These are phyloP conservation scores for Nectriaceae sp. DNA, from an alignment of 2,329 filamentous ascomycete genomes.

Conservation along the genomic window DNA sequence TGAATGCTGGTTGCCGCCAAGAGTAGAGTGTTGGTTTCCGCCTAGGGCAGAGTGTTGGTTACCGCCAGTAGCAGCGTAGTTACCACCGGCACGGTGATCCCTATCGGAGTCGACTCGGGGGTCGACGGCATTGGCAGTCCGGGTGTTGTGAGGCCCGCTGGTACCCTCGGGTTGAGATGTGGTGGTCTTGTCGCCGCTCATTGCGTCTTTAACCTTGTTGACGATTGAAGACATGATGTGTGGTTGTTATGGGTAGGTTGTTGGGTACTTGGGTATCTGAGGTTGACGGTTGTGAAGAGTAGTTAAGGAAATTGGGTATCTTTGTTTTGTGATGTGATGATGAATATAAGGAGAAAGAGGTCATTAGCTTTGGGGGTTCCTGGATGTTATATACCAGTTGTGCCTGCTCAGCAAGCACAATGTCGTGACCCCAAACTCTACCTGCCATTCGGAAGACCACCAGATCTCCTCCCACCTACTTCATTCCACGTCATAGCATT, in stretches of 20 bases:
- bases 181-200: conserved; percentile 40
- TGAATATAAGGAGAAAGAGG: conserved; percentile 14
- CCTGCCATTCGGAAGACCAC: too few species aligned
- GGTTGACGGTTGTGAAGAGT: too few species aligned
- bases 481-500: conserved; percentile 29
- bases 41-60: too few species aligned
- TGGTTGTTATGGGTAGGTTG: not conserved
- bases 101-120: conserved; percentile 54
- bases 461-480: conserved; percentile 14
- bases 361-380: conserved; percentile 2
- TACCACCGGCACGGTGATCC: conserved; percentile 37
- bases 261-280: conserved; percentile 15
- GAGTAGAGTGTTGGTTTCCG: conserved; percentile 43
- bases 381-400: conserved; percentile 23
- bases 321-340: conserved; percentile 14
- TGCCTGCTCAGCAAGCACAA: not conserved
- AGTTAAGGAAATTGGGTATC: conserved; percentile 6
- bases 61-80: conserved; percentile 18
- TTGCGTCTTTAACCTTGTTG: conserved; percentile 61
- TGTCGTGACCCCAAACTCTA: not conserved
- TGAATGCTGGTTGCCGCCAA: too few species aligned
- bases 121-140: conserved; percentile 46
- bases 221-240: conserved; percentile 57
- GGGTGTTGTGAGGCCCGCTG: conserved; percentile 19
- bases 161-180: conserved; percentile 24